Conservation (phyloP, 345 rosid genomes). For the Moricandia arvensis region DNA sequence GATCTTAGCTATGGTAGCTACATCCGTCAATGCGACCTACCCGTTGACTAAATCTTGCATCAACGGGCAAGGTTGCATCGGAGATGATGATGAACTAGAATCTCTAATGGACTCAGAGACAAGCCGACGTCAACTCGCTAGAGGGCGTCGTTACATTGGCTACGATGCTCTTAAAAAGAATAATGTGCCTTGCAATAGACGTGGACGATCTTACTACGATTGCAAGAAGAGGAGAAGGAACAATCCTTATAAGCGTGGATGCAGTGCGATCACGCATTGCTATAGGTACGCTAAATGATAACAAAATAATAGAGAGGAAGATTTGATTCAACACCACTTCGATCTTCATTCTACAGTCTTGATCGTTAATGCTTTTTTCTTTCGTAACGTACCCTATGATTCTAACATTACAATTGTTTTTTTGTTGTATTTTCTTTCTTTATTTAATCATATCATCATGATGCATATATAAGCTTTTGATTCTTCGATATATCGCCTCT, state of each 20-base stretch:
- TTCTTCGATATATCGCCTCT: not conserved
- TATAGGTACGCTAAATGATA: constrained; percentile 39
- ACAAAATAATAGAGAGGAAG: constrained; percentile 21
- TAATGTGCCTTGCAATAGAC: constrained; percentile 45
- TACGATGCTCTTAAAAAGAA: constrained; percentile 42
- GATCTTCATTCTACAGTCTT: constrained; percentile 23
- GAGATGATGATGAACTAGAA: constrained; percentile 38
- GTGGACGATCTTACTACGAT: constrained; percentile 55
- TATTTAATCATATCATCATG: constrained; percentile 21
- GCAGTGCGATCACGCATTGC: constrained; percentile 53
- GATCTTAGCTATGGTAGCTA: constrained; percentile 29
- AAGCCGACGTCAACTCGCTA: constrained; percentile 34
- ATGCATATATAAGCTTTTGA: constrained; percentile 34
- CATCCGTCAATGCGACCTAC: constrained; percentile 25
- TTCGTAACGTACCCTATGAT: constrained; percentile 20
- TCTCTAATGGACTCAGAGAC: constrained; percentile 43
- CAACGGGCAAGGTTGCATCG: constrained; percentile 36
- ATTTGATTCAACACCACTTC: constrained; percentile 19
- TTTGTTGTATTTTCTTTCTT: not conserved
- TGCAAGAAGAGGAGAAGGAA: constrained; percentile 37
- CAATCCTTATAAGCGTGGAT: constrained; percentile 58
- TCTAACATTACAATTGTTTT: not conserved
- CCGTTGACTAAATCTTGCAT: constrained; percentile 34
- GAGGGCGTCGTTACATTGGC: constrained; percentile 44
- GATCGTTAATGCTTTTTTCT: constrained; percentile 18